A percentile compares a stretch with the other conserved stretches of the same genome.
Conservation (phyloP, 495 filamentous ascomycete species). For the Ramalina intermedia region DNA sequence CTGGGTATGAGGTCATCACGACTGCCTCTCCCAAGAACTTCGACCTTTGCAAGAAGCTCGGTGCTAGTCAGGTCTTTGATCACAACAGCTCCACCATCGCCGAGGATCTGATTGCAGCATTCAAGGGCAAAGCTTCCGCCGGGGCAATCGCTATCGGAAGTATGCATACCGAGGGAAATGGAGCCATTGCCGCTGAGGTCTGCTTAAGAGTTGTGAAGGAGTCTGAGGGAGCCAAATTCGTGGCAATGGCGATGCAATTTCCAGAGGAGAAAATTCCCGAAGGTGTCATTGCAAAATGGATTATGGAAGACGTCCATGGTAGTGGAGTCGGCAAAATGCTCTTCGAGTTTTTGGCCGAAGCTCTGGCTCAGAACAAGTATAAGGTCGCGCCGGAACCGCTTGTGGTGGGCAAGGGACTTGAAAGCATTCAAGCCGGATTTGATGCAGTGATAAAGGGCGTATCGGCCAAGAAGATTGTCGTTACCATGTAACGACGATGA, state of each 20-base stretch:
- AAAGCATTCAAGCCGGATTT: constrained; percentile 27
- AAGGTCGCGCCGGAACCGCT: constrained; percentile 19
- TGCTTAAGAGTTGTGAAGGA: constrained; percentile 1
- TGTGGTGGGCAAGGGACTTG: constrained; percentile 26
- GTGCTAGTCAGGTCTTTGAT: constrained; percentile 44
- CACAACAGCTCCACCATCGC: constrained; percentile 30
- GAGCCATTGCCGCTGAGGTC: not conserved
- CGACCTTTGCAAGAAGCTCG: constrained; percentile 34
- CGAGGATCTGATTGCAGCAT: constrained; percentile 20
- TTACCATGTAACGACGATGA: constrained; percentile 4
- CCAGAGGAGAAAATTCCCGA: constrained; percentile 5
- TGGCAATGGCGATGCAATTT: not conserved
- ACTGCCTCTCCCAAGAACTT: constrained; percentile 41
- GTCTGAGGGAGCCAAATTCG: constrained; percentile 5
- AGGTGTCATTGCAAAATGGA: constrained; percentile 5
- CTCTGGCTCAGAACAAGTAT: constrained; percentile 19
- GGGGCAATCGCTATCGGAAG: constrained; percentile 6
- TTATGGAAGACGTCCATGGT: constrained; percentile 6
- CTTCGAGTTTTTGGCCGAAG: constrained; percentile 28
- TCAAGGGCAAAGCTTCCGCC: constrained; percentile 14
- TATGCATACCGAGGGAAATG: too few species aligned
- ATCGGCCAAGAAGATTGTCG: constrained; percentile 32
- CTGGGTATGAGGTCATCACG: constrained; percentile 44
- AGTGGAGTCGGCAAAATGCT: constrained; percentile 25
- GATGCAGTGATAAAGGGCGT: constrained; percentile 26